phyloP scores from a whole-genome alignment of 1,284 basidiomycete genomes.

The Phaffia rhodozyma region DNA sequence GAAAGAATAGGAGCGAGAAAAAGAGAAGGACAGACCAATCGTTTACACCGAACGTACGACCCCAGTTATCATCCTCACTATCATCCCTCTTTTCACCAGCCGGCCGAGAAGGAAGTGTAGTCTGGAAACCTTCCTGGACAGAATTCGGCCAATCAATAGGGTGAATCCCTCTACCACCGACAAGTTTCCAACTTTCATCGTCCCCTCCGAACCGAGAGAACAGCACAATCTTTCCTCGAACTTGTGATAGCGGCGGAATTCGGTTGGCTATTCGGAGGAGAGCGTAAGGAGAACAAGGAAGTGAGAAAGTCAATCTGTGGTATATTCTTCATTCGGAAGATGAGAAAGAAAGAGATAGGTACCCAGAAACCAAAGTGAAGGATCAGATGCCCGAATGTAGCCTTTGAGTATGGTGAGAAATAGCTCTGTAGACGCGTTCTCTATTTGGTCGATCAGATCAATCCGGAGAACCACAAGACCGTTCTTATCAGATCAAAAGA shows the following conservation, averaged over 20 bases:
- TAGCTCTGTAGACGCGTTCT: constrained; percentile 27
- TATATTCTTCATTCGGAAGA: no score
- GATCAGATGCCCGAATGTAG: constrained; percentile 40
- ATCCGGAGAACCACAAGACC: no score
- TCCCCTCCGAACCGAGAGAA: constrained; percentile 63
- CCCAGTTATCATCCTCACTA: background rate
- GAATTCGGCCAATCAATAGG: constrained; percentile 72
- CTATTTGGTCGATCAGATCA: background rate
- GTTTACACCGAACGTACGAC: constrained; percentile 29
- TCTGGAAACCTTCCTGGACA: constrained; percentile 49
- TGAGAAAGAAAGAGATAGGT: no score
- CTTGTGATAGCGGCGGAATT: constrained; percentile 64
- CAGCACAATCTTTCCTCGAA: constrained; percentile 65
- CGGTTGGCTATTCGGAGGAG: constrained; percentile 46
- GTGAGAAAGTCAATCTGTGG: no score
- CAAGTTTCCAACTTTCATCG: constrained; percentile 43
- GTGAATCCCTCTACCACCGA: constrained; percentile 63
- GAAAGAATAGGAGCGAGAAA: constrained; percentile 5
- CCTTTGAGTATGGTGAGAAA: constrained; percentile 53
- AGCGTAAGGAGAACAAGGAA: no score
- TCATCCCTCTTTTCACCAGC: constrained; percentile 51
- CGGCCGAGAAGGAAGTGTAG: no score
- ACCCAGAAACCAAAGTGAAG: constrained; percentile 51
- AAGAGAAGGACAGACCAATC: constrained; percentile 57
- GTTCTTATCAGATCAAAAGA: no score